These are phyloP conservation scores for Citrus unshiu DNA, from an alignment of 345 rosid species.

Conservation along the genomic window DNA sequence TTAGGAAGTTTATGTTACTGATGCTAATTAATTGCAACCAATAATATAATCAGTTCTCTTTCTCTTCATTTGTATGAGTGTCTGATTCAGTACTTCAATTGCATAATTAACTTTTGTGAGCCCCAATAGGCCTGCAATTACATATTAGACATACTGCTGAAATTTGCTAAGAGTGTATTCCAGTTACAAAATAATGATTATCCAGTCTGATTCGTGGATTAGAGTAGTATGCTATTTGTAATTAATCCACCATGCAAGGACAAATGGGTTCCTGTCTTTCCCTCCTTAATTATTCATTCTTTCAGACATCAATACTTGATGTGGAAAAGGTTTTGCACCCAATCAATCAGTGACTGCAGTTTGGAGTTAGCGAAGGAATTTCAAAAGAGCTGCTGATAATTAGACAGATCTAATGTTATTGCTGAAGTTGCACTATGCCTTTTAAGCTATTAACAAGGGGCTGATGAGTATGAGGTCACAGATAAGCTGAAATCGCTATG, in stretches of 20 bases:
- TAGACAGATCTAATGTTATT: not conserved
- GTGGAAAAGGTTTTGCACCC: not conserved
- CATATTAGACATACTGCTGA: not conserved
- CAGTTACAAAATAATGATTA: not conserved
- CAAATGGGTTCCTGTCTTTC: not conserved
- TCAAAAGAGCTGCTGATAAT: not conserved
- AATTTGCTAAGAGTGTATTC: not conserved
- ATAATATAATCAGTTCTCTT: too few species aligned
- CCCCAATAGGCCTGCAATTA: not conserved
- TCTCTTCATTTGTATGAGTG: not conserved
- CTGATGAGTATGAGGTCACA: not conserved
- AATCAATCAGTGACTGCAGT: not conserved
- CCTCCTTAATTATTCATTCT: not conserved
- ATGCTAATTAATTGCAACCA: not conserved
- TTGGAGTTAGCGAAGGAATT: not conserved
- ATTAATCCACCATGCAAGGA: not conserved
- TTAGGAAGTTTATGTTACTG: not conserved
- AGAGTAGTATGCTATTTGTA: not conserved
- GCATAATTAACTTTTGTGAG: not conserved
- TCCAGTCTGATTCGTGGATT: not conserved
- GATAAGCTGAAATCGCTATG: not conserved
- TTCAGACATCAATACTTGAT: not conserved
- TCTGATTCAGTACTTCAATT: not conserved
- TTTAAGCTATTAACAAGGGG: not conserved
- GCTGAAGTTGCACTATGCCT: too few species aligned